A percentile compares a stretch with the other conserved stretches of the same genome.
Evolutionary conservation across 2,329 filamentous ascomycete genomes (phyloP).

Genomic region (Colletotrichum musicola): DNA sequence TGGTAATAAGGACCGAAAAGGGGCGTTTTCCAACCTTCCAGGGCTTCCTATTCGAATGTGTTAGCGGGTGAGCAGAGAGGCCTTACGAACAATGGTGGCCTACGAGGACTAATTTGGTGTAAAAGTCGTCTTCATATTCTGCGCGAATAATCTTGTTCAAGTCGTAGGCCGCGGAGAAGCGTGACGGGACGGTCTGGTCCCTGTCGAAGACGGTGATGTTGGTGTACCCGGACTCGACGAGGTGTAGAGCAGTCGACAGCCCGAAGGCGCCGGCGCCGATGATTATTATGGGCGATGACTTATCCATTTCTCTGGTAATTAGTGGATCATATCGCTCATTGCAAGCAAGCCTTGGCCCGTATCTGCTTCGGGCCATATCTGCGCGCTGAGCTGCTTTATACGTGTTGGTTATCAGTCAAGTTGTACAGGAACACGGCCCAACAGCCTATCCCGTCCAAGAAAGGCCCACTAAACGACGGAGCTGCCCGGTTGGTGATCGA

Average conservation of each 20-base stretch:
- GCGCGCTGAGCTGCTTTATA: too few relatives aligned
- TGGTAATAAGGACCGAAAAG: conserved; percentile 65
- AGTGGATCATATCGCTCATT: too few relatives aligned
- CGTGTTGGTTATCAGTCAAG: too few relatives aligned
- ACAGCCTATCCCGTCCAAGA: too few relatives aligned
- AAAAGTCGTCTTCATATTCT: conserved; percentile 69
- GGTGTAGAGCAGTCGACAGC: conserved; percentile 62
- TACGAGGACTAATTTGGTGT: conserved; percentile 66
- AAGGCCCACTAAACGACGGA: too few relatives aligned
- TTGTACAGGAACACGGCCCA: too few relatives aligned
- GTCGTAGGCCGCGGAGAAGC: conserved; percentile 67
- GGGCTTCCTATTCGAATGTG: conserved; percentile 55
- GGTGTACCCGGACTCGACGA: conserved; percentile 56
- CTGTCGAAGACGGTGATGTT: conserved; percentile 63
- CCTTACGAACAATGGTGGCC: conserved; percentile 25
- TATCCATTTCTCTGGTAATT: too few relatives aligned
- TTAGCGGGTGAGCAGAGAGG: neutral
- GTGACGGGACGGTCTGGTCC: conserved; percentile 53
- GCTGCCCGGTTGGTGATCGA: too few relatives aligned
- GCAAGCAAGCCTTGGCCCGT: too few relatives aligned
- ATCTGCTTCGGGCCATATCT: too few relatives aligned
- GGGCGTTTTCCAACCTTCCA: conserved; percentile 63
- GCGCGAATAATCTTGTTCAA: conserved; percentile 72
- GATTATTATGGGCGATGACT: conserved; percentile 43
- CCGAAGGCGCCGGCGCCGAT: conserved; percentile 63